phyloP scores from a whole-genome alignment of 108 stramenopile species.

The Conticribra guillardii region DNA sequence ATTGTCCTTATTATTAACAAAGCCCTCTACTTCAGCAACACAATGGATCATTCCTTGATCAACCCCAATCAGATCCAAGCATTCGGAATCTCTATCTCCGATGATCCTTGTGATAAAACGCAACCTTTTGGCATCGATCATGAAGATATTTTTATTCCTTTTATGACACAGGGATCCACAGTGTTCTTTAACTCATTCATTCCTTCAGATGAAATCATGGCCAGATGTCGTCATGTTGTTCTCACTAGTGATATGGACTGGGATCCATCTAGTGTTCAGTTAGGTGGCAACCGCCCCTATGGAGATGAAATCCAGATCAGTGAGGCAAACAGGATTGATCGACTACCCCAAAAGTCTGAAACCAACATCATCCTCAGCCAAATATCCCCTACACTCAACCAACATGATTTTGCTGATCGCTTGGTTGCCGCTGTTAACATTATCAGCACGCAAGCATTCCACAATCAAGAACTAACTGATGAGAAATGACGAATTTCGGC shows the following conservation, averaged over 20 bases:
- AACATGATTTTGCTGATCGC: too few relatives aligned
- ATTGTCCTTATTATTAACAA: slow-evolving; percentile 8
- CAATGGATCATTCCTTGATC: slow-evolving; percentile 1
- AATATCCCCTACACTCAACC: too few relatives aligned
- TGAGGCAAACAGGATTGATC: too few relatives aligned
- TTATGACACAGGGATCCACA: background rate
- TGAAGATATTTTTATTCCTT: background rate
- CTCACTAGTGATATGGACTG: background rate
- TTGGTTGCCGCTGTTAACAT: too few relatives aligned
- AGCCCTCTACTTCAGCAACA: background rate
- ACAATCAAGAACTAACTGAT: too few relatives aligned
- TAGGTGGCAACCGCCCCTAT: too few relatives aligned
- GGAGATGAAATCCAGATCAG: too few relatives aligned
- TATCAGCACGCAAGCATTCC: too few relatives aligned
- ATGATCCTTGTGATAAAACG: background rate
- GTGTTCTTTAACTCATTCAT: background rate
- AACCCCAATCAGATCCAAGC: background rate
- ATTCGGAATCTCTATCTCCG: background rate
- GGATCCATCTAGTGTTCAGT: background rate
- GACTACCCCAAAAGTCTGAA: background rate
- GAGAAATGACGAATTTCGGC: too few relatives aligned
- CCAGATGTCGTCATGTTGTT: background rate
- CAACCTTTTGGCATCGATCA: background rate
- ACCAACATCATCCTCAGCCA: background rate
- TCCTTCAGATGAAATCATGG: background rate